Evolutionary conservation across 202 grass and related monocot genomes (phyloP), one percentile per base, ranked within the genome.

Genomic region (Zoysia matrella): DNA sequence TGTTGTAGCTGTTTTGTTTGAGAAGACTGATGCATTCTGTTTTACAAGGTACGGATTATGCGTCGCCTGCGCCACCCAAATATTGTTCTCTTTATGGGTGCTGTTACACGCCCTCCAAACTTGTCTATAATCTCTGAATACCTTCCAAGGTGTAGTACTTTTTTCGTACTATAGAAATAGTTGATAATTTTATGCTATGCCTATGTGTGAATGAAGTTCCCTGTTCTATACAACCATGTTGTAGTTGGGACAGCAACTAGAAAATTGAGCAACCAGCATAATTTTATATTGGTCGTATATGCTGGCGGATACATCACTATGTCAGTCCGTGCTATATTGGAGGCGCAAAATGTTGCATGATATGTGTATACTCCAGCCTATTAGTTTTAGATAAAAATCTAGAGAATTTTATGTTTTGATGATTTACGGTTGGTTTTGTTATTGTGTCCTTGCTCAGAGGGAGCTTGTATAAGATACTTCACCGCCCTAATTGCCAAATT

Each of bases 401-500:
- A 30, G 78, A 47, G 54, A 74, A 11, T 7, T 81, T 72, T 30
- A 66, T 83, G 30, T 76, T 83, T 57, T 65, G 11, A 64, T 65
- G 47, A 55, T 74, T 73, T 55, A 65, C 12, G 2, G 56, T 80
- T 69, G 42, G 72, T 70, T 88, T 43, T 22, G 78, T 71, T n/a
- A 22, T 65, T 67, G 52, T 86, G 61, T 89, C 30, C 45, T 74
- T 87, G 71, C 81, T 84, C 78, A 99, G 96, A 87, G 96, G 22
- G 22, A 22, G 22, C 22, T 22, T 22, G 22, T 22, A 22, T 22
- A 22, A 22, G 22, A 22, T 22, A 73, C 89, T 96, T 93, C 96
- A 96, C 81, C 93, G 96, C 46, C 92, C 92, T 79, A 90, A 91
- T 87, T 96, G 96, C 72, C 93, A 96, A 90, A 92, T 99, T 83